A percentile compares a stretch with the other conserved stretches of the same genome.
These are phyloP conservation scores for Perilla frutescens DNA, from an alignment of 257 asterid species.

Conservation along the genomic window DNA sequence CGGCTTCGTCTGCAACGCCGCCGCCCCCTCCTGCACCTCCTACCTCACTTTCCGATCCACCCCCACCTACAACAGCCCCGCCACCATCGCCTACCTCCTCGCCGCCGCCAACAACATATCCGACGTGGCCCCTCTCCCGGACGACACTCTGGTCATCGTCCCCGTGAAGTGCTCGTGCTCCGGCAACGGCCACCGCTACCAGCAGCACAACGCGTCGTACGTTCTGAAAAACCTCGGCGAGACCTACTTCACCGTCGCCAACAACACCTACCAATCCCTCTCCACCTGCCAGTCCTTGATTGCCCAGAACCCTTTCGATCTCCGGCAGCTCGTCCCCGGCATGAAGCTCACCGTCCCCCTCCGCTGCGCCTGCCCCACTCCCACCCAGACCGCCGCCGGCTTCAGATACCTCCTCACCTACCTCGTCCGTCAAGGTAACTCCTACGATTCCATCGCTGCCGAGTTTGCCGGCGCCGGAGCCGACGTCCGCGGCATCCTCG, in stretches of 20 bases:
- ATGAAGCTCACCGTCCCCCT: conserved; percentile 51
- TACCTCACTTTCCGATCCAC: conserved; percentile 67
- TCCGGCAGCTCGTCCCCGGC: conserved; percentile 6
- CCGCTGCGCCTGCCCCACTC: conserved; percentile 69
- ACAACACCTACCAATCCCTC: conserved; percentile 57
- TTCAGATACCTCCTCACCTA: conserved; percentile 50
- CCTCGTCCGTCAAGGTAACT: conserved; percentile 41
- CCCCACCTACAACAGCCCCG: conserved; percentile 53
- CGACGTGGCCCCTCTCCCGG: conserved; percentile 38
- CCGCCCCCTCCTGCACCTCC: conserved; percentile 51
- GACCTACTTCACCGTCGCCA: conserved; percentile 50
- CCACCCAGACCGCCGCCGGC: conserved; percentile 50
- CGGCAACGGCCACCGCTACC: background rate
- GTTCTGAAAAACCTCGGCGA: conserved; percentile 36
- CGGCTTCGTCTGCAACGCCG: conserved; percentile 61
- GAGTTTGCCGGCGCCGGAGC: conserved; percentile 49
- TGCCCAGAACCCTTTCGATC: conserved; percentile 47
- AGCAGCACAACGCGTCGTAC: conserved; percentile 67
- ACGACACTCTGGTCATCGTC: conserved; percentile 45
- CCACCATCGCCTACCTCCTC: conserved; percentile 48
- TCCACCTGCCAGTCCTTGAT: conserved; percentile 61
- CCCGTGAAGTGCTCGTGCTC: conserved; percentile 63
- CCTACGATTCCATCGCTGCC: conserved; percentile 12
- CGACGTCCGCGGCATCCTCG: conserved; percentile 37
- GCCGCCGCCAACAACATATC: conserved; percentile 48